These are phyloP conservation scores for Ilex asprella DNA, from an alignment of 257 asterid genomes.

Conservation along the genomic window DNA sequence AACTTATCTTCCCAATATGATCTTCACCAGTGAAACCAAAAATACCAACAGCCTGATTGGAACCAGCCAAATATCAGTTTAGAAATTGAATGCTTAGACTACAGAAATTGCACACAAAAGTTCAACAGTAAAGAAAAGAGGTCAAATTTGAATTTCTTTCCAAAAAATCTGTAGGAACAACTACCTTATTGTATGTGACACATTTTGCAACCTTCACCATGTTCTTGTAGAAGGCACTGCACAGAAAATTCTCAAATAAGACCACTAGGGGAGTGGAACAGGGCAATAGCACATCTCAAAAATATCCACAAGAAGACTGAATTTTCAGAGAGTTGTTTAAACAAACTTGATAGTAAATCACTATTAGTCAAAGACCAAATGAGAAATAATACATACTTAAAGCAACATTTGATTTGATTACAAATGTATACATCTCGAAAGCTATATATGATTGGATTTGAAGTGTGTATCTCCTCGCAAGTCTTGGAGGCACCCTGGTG, in stretches of 20 bases:
- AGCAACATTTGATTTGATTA: too few species aligned
- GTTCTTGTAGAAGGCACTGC: constrained; percentile 86
- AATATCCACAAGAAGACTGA: background rate
- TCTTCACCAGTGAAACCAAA: constrained; percentile 96
- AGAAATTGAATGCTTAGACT: too few species aligned
- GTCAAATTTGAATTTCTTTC: too few species aligned
- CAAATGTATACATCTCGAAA: background rate
- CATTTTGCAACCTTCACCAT: constrained; percentile 77
- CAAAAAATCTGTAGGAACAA: background rate
- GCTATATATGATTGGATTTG: too few species aligned
- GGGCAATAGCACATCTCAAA: background rate
- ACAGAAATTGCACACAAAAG: too few species aligned
- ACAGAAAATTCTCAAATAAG: constrained; percentile 7
- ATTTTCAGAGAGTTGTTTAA: background rate
- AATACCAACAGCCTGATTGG: constrained; percentile 69
- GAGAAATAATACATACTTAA: background rate
- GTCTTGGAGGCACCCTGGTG: too few species aligned
- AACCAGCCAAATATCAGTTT: background rate
- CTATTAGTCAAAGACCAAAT: too few species aligned
- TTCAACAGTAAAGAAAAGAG: too few species aligned
- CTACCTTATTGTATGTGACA: constrained; percentile 90
- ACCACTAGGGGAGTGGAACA: background rate
- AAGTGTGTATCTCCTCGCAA: too few species aligned
- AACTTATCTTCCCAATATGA: constrained; percentile 87
- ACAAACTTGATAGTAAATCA: background rate